Conservation (phyloP, 1,139 yeast species). For the Sugiyamaella grinbergsii region DNA sequence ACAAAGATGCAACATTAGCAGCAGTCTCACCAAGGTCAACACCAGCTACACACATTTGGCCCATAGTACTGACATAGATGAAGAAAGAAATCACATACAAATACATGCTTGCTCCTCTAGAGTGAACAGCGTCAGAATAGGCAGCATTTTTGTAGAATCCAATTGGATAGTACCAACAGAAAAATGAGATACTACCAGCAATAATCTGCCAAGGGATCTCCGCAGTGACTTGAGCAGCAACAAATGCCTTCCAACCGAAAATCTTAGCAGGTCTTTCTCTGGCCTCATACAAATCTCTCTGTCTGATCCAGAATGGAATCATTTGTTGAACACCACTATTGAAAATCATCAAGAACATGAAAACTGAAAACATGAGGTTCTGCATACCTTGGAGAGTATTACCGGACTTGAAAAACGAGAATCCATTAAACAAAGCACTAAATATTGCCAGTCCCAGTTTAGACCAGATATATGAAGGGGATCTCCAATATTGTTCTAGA, state of each 20-base stretch:
- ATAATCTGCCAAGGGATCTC: conserved; percentile 77
- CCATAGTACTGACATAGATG: conserved; percentile 64
- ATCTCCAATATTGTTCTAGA: conserved; percentile 69
- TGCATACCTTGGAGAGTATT: conserved; percentile 53
- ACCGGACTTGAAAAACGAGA: conserved; percentile 70
- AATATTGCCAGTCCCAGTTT: conserved; percentile 57
- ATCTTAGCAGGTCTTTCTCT: conserved; percentile 81
- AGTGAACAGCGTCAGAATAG: conserved; percentile 52
- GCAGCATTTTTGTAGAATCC: conserved; percentile 50
- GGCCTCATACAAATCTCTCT: conserved; percentile 82
- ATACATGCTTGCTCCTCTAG: conserved; percentile 72
- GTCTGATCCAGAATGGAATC: conserved; percentile 68
- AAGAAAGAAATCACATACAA: conserved; percentile 57
- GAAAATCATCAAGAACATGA: conserved; percentile 66
- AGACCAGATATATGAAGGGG: conserved; percentile 71
- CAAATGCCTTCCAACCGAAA: conserved; percentile 62
- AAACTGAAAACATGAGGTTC: conserved; percentile 57
- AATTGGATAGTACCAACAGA: conserved; percentile 81
- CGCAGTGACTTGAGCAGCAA: conserved; percentile 64
- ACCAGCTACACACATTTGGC: conserved; percentile 64
- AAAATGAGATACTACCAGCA: conserved; percentile 65
- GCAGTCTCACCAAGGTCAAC: conserved; percentile 71
- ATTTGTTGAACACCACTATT: conserved; percentile 70
- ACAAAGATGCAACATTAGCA: conserved; percentile 63
- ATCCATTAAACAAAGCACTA: conserved; percentile 67